These are phyloP conservation scores for Metschnikowia hibisci DNA, from an alignment of 805 yeast genomes.

Conservation along the genomic window DNA sequence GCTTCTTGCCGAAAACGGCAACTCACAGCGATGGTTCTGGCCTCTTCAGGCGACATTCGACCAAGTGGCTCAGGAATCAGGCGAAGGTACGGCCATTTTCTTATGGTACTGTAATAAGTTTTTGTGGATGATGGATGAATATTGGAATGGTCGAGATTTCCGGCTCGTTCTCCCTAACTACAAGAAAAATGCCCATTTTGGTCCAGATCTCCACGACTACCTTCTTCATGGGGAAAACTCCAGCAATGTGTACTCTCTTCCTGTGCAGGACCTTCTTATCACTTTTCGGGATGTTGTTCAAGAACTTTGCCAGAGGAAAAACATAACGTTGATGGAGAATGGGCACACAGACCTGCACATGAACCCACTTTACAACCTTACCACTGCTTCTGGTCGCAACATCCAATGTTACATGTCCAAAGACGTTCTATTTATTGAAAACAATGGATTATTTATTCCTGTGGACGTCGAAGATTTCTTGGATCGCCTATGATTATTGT, in stretches of 20 bases:
- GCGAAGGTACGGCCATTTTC: not conserved
- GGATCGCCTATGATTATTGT: not conserved
- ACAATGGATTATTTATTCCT: constrained; percentile 39
- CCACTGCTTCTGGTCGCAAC: constrained; percentile 27
- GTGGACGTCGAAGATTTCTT: constrained; percentile 15
- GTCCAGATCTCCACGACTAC: not conserved
- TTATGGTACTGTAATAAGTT: constrained; percentile 14
- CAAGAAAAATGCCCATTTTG: not conserved
- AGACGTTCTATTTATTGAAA: constrained; percentile 58
- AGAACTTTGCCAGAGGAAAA: constrained; percentile 51
- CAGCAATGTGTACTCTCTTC: constrained; percentile 33
- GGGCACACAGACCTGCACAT: constrained; percentile 24
- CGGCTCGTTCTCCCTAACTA: constrained; percentile 4
- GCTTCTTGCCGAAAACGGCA: not conserved
- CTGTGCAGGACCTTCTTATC: constrained; percentile 39
- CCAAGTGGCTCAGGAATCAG: not conserved
- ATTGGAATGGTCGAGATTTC: not conserved
- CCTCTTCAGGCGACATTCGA: constrained; percentile 22
- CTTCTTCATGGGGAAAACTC: not conserved
- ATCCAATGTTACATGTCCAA: constrained; percentile 52
- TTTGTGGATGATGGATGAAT: not conserved
- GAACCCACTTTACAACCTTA: constrained; percentile 44
- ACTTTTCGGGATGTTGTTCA: constrained; percentile 65
- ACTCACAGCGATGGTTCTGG: constrained; percentile 21
- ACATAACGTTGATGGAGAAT: constrained; percentile 39